These are phyloP conservation scores for Colletotrichum truncatum DNA, from an alignment of 2,329 filamentous ascomycete genomes.

Conservation along the genomic window DNA sequence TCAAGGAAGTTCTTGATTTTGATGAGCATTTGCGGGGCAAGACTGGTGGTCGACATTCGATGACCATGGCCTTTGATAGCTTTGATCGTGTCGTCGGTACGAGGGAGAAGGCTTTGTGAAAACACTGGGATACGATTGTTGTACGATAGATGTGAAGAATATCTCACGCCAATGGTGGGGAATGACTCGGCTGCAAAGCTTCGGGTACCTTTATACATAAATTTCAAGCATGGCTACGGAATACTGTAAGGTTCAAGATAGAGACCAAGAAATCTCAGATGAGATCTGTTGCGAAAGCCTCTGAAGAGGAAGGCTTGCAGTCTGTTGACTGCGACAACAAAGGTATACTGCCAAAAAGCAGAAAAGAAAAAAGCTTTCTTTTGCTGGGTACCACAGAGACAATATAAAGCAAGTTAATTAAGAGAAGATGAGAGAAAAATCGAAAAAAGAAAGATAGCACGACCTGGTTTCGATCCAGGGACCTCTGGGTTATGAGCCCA, in stretches of 20 bases:
- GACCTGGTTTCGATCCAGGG: conserved; percentile 31
- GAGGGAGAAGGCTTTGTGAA: conserved; percentile 58
- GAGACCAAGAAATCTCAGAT: too few relatives aligned
- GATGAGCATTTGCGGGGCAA: conserved; percentile 87
- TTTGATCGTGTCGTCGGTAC: conserved; percentile 65
- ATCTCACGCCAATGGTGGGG: too few relatives aligned
- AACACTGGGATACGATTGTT: neutral
- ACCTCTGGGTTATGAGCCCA: conserved; percentile 31
- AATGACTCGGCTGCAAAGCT: too few relatives aligned
- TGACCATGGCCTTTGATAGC: conserved; percentile 67
- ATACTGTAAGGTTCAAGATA: too few relatives aligned
- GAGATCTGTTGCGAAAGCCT: too few relatives aligned
- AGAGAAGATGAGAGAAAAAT: neutral
- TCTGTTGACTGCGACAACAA: too few relatives aligned
- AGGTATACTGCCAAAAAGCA: too few relatives aligned
- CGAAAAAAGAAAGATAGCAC: neutral
- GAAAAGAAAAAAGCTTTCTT: too few relatives aligned
- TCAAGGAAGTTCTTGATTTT: conserved; percentile 98
- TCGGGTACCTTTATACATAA: too few relatives aligned
- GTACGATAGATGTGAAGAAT: neutral
- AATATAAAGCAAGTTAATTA: neutral
- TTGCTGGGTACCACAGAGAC: too few relatives aligned
- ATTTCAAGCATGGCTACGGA: neutral
- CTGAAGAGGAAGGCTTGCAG: too few relatives aligned
- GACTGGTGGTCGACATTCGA: conserved; percentile 79